Conservation (phyloP, 805 yeast species). For the Wickerhamiella nectarea region DNA sequence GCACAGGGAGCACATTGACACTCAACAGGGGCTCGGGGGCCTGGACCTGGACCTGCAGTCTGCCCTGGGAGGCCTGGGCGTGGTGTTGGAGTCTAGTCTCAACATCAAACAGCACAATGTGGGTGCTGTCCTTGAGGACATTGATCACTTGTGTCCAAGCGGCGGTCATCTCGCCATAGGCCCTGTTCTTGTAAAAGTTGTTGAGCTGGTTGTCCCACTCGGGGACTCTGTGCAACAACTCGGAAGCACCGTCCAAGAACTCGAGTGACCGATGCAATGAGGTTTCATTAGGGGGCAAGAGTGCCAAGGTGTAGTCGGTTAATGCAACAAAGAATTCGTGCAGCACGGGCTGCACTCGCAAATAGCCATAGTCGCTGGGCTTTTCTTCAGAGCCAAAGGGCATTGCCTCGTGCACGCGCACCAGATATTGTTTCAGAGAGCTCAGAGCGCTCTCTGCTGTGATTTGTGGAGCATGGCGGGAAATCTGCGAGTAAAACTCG, state of each 20-base stretch:
- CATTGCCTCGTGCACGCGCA: conserved; percentile 33
- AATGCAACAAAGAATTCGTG: conserved; percentile 57
- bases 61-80: conserved; percentile 15
- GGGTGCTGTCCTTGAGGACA: conserved; percentile 8
- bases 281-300: conserved; percentile 56
- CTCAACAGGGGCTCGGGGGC: conserved; percentile 3
- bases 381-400: conserved; percentile 62
- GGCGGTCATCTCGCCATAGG: conserved; percentile 47
- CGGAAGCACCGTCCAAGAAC: conserved; percentile 50
- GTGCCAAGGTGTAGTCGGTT: conserved; percentile 59
- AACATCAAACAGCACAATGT: conserved; percentile 2
- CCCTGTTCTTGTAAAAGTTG: conserved; percentile 33
- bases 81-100: conserved; percentile 17
- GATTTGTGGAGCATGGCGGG: conserved; percentile 42
- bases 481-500: conserved; percentile 40
- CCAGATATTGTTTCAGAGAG: conserved; percentile 35
- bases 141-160: conserved; percentile 33
- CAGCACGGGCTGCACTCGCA: conserved; percentile 54
- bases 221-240: conserved; percentile 50
- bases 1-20: not conserved
- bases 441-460: conserved; percentile 38
- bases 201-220: conserved; percentile 39
- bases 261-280: conserved; percentile 41
- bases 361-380: conserved; percentile 59
- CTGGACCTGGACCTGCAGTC: conserved; percentile 11